Percentiles rank a stretch among this genome's conserved stretches.
Conservation (phyloP, 2,329 filamentous ascomycete species). For the Byssoonygena ceratinophila region DNA sequence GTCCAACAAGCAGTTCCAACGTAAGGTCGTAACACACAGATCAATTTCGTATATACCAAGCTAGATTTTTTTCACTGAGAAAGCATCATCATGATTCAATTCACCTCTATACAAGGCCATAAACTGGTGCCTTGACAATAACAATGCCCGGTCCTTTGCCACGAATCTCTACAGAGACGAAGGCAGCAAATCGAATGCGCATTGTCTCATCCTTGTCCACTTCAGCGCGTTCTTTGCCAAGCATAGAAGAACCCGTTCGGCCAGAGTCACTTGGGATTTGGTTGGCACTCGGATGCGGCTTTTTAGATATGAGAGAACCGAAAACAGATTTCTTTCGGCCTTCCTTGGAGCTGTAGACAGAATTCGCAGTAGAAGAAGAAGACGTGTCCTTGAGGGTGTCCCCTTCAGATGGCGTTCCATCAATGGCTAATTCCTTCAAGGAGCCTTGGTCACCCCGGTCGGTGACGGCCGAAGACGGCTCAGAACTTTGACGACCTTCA, state of each 20-base stretch:
- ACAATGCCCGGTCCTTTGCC: conserved; percentile 54
- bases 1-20: background rate
- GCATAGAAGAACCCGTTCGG: conserved; percentile 9
- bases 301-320: conserved; percentile 33
- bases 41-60: conserved; percentile 6
- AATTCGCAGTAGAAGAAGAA: conserved; percentile 18
- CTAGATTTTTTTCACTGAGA: background rate
- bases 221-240: conserved; percentile 14
- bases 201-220: conserved; percentile 16
- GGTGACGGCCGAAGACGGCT: conserved; percentile 15
- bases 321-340: conserved; percentile 35
- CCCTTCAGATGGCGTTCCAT: conserved; percentile 13
- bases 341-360: conserved; percentile 19
- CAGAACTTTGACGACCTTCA: conserved; percentile 15
- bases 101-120: conserved; percentile 18
- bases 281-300: conserved; percentile 18
- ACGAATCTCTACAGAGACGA: conserved; percentile 62
- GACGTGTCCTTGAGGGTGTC: conserved; percentile 20
- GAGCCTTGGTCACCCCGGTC: conserved; percentile 18
- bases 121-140: conserved; percentile 65
- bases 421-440: conserved; percentile 18
- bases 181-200: conserved; percentile 64
- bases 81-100: background rate
- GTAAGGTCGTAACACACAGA: background rate
- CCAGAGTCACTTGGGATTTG: conserved; percentile 11